Evolutionary conservation across 345 rosid species (phyloP).

Genomic region (Euphorbia peplus): DNA sequence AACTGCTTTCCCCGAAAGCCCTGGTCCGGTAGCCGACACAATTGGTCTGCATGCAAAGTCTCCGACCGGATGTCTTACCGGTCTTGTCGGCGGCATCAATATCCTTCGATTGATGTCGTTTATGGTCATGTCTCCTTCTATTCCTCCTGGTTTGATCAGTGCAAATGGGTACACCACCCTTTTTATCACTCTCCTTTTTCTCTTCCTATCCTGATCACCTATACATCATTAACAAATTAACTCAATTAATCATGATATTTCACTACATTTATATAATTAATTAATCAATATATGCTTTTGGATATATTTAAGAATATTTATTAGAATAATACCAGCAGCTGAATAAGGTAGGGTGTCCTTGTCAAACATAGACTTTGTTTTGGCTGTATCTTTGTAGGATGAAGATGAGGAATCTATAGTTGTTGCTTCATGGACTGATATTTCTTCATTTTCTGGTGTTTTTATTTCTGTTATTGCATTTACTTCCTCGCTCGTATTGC

Average conservation of each 20-base stretch:
- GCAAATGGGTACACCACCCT: conserved; percentile 91
- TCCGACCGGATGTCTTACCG: conserved; percentile 92
- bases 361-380: conserved; percentile 23
- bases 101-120: conserved; percentile 82
- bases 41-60: conserved; percentile 82
- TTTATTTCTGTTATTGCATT: conserved; percentile 37
- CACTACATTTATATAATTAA: too few relatives aligned
- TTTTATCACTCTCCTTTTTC: conserved; percentile 39
- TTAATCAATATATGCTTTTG: background rate
- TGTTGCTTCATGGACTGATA: conserved; percentile 27
- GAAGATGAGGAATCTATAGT: conserved; percentile 39
- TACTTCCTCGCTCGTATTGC: conserved; percentile 40
- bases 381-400: conserved; percentile 35
- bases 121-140: conserved; percentile 72
- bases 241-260: background rate
- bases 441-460: conserved; percentile 40
- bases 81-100: conserved; percentile 75
- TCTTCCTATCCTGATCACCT: conserved; percentile 21
- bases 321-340: background rate
- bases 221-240: background rate
- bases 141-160: conserved; percentile 90
- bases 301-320: background rate
- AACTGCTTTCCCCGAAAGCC: conserved; percentile 90
- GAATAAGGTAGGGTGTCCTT: conserved; percentile 7
- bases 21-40: conserved; percentile 56